A percentile compares a stretch with the other conserved stretches of the same genome.
These are phyloP conservation scores for Hypoxylon sp. DNA, from an alignment of 2,329 filamentous ascomycete genomes.

Conservation along the genomic window DNA sequence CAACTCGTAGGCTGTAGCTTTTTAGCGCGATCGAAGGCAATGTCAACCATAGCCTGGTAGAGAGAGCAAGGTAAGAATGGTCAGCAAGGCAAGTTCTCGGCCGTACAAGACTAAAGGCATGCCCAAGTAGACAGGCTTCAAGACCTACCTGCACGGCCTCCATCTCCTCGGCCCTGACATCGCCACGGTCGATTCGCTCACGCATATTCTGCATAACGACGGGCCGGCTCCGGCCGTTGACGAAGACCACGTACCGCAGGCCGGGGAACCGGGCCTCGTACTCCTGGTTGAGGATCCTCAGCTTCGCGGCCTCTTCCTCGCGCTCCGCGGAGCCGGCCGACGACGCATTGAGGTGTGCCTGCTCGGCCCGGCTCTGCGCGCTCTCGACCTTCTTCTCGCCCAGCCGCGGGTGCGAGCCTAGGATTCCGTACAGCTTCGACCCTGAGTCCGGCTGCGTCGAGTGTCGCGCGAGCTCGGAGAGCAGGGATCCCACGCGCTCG, in stretches of 20 bases:
- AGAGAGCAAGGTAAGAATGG: slow-evolving; percentile 63
- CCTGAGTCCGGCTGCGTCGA: slow-evolving; percentile 52
- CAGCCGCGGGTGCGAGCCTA: slow-evolving; percentile 83
- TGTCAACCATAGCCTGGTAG: slow-evolving; percentile 92
- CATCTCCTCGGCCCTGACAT: slow-evolving; percentile 71
- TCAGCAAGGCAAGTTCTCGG: slow-evolving; percentile 60
- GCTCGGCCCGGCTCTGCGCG: slow-evolving; percentile 80
- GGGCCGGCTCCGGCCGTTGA: slow-evolving; percentile 78
- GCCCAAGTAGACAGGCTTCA: not conserved
- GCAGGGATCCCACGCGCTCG: slow-evolving; percentile 67
- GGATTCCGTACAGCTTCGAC: slow-evolving; percentile 71
- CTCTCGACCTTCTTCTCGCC: slow-evolving; percentile 85
- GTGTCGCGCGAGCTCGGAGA: slow-evolving; percentile 63
- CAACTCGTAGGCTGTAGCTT: slow-evolving; percentile 58
- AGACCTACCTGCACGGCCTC: slow-evolving; percentile 70
- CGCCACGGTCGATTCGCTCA: slow-evolving; percentile 71
- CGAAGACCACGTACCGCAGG: slow-evolving; percentile 88
- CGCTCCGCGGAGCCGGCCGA: slow-evolving; percentile 58
- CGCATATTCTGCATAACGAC: slow-evolving; percentile 86
- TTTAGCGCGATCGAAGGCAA: slow-evolving; percentile 78
- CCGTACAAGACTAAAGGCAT: not conserved
- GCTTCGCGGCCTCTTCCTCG: slow-evolving; percentile 62
- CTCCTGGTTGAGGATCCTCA: slow-evolving; percentile 73
- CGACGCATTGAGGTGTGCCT: slow-evolving; percentile 71
- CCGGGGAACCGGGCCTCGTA: slow-evolving; percentile 86